Percentiles rank a stretch among this genome's conserved stretches.
Conservation (phyloP, 2,329 filamentous ascomycete species). For the Sclerotinia borealis region DNA sequence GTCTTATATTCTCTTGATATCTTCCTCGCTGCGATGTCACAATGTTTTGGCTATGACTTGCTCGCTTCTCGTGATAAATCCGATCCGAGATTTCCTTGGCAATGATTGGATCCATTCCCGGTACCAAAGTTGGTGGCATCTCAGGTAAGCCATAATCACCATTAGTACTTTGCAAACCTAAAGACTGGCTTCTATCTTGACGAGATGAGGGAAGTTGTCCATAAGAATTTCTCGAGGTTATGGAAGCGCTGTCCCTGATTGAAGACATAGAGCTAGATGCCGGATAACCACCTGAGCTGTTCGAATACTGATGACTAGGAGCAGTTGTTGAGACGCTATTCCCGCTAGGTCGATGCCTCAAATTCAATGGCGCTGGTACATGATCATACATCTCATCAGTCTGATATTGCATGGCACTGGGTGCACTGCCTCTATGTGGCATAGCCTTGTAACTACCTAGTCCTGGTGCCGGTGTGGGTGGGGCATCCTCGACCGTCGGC, state of each 20-base stretch:
- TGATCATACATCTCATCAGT: constrained; percentile 28
- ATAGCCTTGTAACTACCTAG: constrained; percentile 11
- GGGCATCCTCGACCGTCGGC: constrained; percentile 41
- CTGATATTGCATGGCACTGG: constrained; percentile 17
- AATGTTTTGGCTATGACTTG: constrained; percentile 38
- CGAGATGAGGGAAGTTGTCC: constrained; percentile 21
- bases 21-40: constrained; percentile 39
- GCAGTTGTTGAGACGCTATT: constrained; percentile 19
- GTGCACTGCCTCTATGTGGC: constrained; percentile 19
- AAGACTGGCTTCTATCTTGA: constrained; percentile 20
- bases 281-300: constrained; percentile 24
- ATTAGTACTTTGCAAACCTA: constrained; percentile 16
- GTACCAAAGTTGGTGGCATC: constrained; percentile 52
- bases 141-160: constrained; percentile 39
- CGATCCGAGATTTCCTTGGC: constrained; percentile 52
- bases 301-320: constrained; percentile 26
- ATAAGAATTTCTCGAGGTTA: constrained; percentile 27
- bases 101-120: constrained; percentile 52
- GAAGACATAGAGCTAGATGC: constrained; percentile 25
- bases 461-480: constrained; percentile 26
- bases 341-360: constrained; percentile 27
- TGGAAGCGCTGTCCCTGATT: constrained; percentile 22
- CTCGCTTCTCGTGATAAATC: constrained; percentile 51
- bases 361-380: constrained; percentile 30
- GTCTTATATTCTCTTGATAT: constrained; percentile 20